Evolutionary conservation across 2,329 filamentous ascomycete genomes (phyloP).

Genomic region (Neofusicoccum parvum): DNA sequence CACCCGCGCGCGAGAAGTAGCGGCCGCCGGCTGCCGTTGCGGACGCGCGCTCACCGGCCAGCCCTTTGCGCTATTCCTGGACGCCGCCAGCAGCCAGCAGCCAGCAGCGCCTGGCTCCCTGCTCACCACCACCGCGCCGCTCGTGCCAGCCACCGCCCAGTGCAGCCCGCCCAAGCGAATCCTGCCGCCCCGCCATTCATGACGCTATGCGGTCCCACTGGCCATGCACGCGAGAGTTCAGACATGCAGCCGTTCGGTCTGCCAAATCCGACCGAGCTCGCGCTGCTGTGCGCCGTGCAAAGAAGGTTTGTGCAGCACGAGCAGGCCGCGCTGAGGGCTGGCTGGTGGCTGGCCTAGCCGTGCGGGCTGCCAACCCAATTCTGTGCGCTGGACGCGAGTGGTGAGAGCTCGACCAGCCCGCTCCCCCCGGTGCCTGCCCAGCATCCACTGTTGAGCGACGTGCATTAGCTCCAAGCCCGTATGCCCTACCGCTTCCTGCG

Average conservation of each 20-base stretch:
- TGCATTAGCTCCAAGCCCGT: slow-evolving; percentile 1
- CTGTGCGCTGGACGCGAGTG: background rate
- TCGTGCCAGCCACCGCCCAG: background rate
- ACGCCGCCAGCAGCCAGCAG: background rate
- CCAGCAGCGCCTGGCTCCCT: background rate
- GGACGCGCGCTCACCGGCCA: background rate
- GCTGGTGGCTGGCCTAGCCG: background rate
- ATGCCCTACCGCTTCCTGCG: background rate
- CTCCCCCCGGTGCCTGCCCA: slow-evolving; percentile 5
- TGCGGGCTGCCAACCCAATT: background rate
- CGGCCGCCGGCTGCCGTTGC: background rate
- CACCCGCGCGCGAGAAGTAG: background rate
- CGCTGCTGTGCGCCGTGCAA: too few species aligned
- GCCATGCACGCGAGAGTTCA: background rate
- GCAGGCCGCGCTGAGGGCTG: background rate
- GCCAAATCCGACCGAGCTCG: too few species aligned
- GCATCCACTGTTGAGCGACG: slow-evolving; percentile 2
- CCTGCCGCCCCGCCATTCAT: background rate
- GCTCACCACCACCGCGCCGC: background rate
- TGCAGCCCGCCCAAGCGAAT: background rate
- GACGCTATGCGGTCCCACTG: background rate
- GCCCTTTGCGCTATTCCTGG: slow-evolving; percentile 3
- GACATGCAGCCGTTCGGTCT: background rate
- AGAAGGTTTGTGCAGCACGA: too few species aligned
- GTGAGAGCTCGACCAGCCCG: background rate